Base-by-base conservation (phyloP, 495 filamentous ascomycete species). In the Amphirosellinia nigrospora region DNA sequence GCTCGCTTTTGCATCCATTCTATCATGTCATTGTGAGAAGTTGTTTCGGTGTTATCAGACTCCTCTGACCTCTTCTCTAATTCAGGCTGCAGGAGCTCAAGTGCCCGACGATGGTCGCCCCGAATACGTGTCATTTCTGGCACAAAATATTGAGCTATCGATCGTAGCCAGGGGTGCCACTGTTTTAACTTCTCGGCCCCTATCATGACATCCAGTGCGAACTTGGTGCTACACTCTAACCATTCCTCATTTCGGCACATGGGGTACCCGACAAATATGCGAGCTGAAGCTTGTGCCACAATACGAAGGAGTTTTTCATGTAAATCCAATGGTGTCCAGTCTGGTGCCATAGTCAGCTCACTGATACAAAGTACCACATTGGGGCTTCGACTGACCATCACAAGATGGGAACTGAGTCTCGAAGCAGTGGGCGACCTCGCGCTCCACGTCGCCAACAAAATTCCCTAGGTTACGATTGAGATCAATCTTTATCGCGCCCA, bases 191-290 rank as follows among this genome's bases (percentile, higher is more conserved):
- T 76, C 66, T 74, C 69, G 30, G 59, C 72, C 4, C 74, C 75
- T 48, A 72, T 66, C 81, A 73, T 72, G 72, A 82, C 66, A 55
- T 87, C 79, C 38, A 83, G 72, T 3, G 87, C 84, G 70, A 85
- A 89, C 41, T 82, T 83, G 61, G 86, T 83, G 1, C 85, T 83
- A 21, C 85, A 79, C 26, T 84, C 71, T 16, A 88, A 75, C 88
- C 88, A 90, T 19, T 87, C 81, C 45, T 84, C 75, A 55, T 89
- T 78, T 11, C 86, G 81, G 68, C 83, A 85, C 72, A 87, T 71
- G 2, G 80, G 78, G 45, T 79, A 75, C 39, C 87, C 88, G 28
- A 88, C 77, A 59, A 89, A 89, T 6, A 84, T 79, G 15, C 86
- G 78, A 11, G 84, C 83, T 3, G 86, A 86, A 30, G 88, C 45